A percentile compares a stretch with the other conserved stretches of the same genome.
Conservation (phyloP, 148 eudicot species). For the Camellia granthamiana region DNA sequence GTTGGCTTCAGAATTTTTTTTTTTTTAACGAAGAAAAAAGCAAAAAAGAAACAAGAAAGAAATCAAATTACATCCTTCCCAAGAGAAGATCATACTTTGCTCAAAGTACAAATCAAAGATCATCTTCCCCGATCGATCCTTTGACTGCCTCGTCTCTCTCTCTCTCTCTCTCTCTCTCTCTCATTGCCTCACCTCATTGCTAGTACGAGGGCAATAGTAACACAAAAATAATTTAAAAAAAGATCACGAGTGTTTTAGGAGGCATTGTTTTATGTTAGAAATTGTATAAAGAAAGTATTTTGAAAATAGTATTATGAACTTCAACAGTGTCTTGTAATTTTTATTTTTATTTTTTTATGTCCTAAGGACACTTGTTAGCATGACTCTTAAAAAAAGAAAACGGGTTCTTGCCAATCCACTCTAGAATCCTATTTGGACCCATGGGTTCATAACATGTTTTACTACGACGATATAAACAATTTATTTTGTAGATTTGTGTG, state of each 20-base stretch:
- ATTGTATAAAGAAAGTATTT: too few relatives aligned
- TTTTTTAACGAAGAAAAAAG: constrained; percentile 33
- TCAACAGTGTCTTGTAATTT: too few relatives aligned
- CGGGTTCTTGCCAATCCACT: too few relatives aligned
- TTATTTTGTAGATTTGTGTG: too few relatives aligned
- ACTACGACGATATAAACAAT: too few relatives aligned
- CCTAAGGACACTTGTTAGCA: too few relatives aligned
- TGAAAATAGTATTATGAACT: too few relatives aligned
- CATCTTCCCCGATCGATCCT: constrained; percentile 8
- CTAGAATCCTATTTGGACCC: too few relatives aligned
- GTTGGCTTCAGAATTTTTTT: not conserved
- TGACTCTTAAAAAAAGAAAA: too few relatives aligned
- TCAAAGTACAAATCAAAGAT: constrained; percentile 34
- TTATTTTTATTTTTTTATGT: too few relatives aligned
- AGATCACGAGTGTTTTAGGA: constrained; percentile 20
- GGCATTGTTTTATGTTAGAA: not conserved
- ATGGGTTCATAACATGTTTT: too few relatives aligned
- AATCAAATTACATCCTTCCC: constrained; percentile 10
- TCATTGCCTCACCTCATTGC: not conserved
- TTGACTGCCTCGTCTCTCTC: constrained; percentile 34
- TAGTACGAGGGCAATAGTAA: too few relatives aligned
- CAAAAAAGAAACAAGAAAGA: constrained; percentile 24
- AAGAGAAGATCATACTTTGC: not conserved
- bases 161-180: not conserved
- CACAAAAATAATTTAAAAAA: not conserved